Evolutionary conservation across 345 rosid species (phyloP).

Genomic region (Fremontodendron californicum): DNA sequence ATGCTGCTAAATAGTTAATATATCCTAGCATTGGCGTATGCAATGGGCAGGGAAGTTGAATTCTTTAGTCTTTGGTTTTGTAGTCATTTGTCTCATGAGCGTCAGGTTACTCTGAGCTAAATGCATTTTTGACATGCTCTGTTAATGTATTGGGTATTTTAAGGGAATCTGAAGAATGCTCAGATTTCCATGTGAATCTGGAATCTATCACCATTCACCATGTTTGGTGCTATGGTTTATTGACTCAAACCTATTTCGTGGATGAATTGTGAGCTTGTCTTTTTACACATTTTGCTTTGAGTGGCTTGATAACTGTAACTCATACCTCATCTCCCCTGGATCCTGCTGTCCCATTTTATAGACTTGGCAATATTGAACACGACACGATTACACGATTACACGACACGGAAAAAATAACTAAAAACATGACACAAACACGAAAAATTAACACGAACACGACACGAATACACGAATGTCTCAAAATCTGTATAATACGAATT

Average conservation of each 20-base stretch:
- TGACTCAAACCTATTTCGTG: not conserved
- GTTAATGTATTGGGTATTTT: not conserved
- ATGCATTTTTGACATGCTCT: not conserved
- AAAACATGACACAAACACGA: too few species aligned
- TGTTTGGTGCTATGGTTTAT: not conserved
- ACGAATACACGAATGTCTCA: too few species aligned
- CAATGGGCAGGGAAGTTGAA: not conserved
- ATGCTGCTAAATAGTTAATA: not conserved
- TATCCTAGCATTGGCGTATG: not conserved
- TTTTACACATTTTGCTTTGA: not conserved
- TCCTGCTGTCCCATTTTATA: not conserved
- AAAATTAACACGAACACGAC: too few species aligned
- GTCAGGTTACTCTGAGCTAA: not conserved
- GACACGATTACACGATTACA: too few species aligned
- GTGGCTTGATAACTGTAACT: not conserved
- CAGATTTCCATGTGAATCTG: not conserved
- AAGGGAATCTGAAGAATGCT: slow-evolving; percentile 1
- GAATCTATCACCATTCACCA: not conserved
- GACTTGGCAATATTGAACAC: too few species aligned
- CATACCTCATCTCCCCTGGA: not conserved
- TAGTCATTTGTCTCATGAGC: not conserved
- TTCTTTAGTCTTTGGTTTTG: not conserved
- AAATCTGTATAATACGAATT: too few species aligned
- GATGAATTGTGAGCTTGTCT: not conserved
- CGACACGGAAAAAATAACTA: too few species aligned